Evolutionary conservation across 2,329 filamentous ascomycete genomes (phyloP), one percentile per base, ranked within the genome.

Genomic region (Mycocentrospora acerina): DNA sequence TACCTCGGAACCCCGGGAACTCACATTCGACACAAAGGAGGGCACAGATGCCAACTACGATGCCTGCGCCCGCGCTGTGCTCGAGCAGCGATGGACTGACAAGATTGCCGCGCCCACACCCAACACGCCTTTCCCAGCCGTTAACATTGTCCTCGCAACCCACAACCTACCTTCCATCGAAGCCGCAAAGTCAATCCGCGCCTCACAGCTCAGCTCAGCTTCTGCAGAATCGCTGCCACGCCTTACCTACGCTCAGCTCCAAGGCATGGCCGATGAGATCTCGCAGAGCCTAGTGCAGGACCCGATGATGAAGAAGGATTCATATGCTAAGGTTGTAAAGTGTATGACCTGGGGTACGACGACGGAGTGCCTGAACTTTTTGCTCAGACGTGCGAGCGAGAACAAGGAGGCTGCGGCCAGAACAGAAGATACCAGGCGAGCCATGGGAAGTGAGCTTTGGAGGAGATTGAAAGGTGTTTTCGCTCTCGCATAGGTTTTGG

Each of bases 221-320:
- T 66, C 27, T 44, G 74, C 44, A 27, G 35, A 47, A 13, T 28
- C 43, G 2, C 52, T 64, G 1, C 60, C 60, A 0, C 46, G 54
- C 3, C 67, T 81, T 8, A 67, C 70, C 0, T 90, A 88, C 64
- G 86, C 86, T 3, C 90, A 96, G 70, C 79, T 96, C 1, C 86
- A 91, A 72, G 90, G 91, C 27, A 97, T 97, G 91, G 91, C 91
- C 2, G 91, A 97, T 55, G 90, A 96, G 62, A 82, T 97, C 35
- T 89, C 85, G 40, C 77, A 78, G 50, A 68, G 70, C 3, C 62
- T 82, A 0, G 62, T 82, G 12, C 68, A 78, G 40, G 69, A 70
- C 19, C 53, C 61, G 14, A 51, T 65, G 57, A 55, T 64, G 37
- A 47, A 67, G 57, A 55, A 57, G 55, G 64, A 64, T 26, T 57